Evolutionary conservation across 768 basidiomycete genomes (phyloP).

Genomic region (Suillus placidus): DNA sequence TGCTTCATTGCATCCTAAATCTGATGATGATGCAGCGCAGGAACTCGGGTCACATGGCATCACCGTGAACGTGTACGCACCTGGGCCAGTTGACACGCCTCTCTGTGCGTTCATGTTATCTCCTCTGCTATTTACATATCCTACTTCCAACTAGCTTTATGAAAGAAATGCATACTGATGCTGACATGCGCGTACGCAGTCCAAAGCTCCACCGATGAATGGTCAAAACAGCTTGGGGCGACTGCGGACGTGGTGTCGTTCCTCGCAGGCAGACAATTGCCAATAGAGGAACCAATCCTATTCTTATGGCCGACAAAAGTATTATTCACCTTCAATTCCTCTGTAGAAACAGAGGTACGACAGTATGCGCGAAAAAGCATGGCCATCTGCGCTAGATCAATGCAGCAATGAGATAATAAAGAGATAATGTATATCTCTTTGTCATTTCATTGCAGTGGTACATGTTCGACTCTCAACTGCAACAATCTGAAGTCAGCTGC

Average conservation of each 20-base stretch:
- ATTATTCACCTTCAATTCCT: neutral
- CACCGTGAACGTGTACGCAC: slow-evolving; percentile 25
- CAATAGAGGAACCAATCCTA: neutral
- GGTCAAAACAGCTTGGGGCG: too few relatives aligned
- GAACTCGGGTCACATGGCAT: slow-evolving; percentile 23
- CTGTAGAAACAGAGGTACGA: neutral
- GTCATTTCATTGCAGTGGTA: neutral
- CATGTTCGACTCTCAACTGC: neutral
- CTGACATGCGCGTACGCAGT: too few relatives aligned
- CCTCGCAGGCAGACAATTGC: slow-evolving; percentile 26
- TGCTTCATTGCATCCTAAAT: neutral
- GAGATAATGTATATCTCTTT: neutral
- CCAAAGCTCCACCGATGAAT: too few relatives aligned
- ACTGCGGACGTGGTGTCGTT: slow-evolving; percentile 33
- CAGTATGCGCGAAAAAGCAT: neutral
- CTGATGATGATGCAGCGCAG: slow-evolving; percentile 12
- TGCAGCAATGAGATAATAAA: neutral
- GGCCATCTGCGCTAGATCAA: neutral
- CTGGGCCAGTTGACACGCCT: slow-evolving; percentile 18
- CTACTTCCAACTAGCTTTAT: neutral
- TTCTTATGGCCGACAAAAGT: neutral
- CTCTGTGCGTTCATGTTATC: slow-evolving; percentile 14
- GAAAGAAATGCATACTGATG: too few relatives aligned
- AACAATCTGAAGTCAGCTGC: neutral
- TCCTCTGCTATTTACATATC: neutral